A percentile compares a stretch with the other conserved stretches of the same genome.
phyloP scores from a whole-genome alignment of 768 basidiomycete genomes.

The Mycena vulgaris region DNA sequence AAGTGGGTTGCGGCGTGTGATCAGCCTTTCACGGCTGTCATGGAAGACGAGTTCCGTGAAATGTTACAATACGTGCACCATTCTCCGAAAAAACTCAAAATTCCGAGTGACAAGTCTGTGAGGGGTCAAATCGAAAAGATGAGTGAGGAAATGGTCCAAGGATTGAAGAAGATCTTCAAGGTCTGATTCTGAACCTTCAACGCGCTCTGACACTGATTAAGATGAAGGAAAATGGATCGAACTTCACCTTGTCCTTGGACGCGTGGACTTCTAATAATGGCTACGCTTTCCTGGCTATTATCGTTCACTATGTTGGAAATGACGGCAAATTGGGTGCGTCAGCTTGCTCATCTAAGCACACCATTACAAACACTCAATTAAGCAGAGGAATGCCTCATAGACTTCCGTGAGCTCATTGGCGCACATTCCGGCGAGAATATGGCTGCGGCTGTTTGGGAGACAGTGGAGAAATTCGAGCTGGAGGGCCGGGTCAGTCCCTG shows the following conservation, averaged over 20 bases:
- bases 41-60: neutral
- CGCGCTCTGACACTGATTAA: no score
- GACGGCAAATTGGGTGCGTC: constrained; percentile 42
- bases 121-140: neutral
- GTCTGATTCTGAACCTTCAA: neutral
- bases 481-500: constrained; percentile 34
- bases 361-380: neutral
- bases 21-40: constrained; percentile 12
- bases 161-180: neutral
- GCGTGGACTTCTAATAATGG: constrained; percentile 50
- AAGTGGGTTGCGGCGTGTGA: constrained; percentile 22
- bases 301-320: constrained; percentile 46
- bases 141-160: neutral
- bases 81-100: neutral
- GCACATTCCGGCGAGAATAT: constrained; percentile 37
- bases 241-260: constrained; percentile 42
- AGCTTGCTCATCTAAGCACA: neutral
- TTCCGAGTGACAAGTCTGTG: neutral
- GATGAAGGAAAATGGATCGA: neutral
- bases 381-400: constrained; percentile 56
- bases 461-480: constrained; percentile 44
- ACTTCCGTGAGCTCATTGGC: constrained; percentile 52
- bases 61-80: constrained; percentile 17
- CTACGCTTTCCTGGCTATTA: constrained; percentile 48
- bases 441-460: constrained; percentile 51